Evolutionary conservation across 176 grass and related monocot species (phyloP), one percentile per base, ranked within the genome.

Genomic region (Metroxylon sagu): DNA sequence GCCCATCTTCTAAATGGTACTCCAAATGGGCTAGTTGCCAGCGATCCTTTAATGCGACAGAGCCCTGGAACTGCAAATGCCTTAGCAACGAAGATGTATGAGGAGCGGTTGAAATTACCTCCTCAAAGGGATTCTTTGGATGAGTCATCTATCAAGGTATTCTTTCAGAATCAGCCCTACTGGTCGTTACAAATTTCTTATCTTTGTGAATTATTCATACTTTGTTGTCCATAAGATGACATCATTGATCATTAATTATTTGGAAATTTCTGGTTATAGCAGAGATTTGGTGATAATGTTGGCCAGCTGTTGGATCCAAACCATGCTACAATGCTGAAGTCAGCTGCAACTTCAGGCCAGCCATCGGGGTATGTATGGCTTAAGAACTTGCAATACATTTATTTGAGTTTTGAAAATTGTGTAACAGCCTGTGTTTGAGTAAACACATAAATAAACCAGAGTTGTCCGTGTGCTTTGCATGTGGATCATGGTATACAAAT

Each of bases 101-200:
- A 85, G 43, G 86, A 79, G 58, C 65, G 67, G 23, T 54, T 79
- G 54, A 85, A 79, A 70, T 69, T 95, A 62, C 85, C 90, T 77
- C 77, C 80, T 57, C 84, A 88, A 68, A 83, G 87, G 72, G 92
- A 91, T 67, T 70, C 81, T 54, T 65, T 83, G 58, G 87, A 97
- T 70, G 92, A 97, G 56, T 75, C 80, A 73, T 91, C 87, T 29
- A 76, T 97, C 50, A 91, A 97, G 92, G 92, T 97, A 74, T 48
- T 26, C 21, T 27, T 43, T 10, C 35, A 43, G 35, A 12, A 12
- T 43, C 12, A 43, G 6, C 5, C 7, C 35, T 43, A 10, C 8
- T 43, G 8, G 6, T 43, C 86, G 87, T 43, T 12, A 12, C 74
- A 43, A 12, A 12, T 12, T 43, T 43, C 35, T 43, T 8, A 8